phyloP scores from a whole-genome alignment of 257 asterid genomes.

The Solanum piurae region DNA sequence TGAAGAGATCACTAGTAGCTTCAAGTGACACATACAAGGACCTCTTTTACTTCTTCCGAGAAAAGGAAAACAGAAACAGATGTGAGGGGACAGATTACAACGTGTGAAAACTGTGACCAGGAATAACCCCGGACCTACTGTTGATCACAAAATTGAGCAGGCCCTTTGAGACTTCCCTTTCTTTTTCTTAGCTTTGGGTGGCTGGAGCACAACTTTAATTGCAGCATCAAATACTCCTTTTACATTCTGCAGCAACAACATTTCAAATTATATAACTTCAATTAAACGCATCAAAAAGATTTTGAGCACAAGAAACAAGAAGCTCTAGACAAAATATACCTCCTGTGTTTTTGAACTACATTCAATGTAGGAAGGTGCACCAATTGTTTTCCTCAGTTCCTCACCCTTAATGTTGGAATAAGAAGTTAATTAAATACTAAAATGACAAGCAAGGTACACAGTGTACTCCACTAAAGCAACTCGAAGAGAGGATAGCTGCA shows the following conservation, averaged over 20 bases:
- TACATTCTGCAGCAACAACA: conserved; percentile 10
- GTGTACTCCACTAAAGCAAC: not conserved
- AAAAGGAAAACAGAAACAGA: conserved; percentile 27
- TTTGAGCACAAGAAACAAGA: not conserved
- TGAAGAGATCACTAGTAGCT: conserved; percentile 34
- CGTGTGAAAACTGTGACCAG: conserved; percentile 4
- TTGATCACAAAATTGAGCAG: conserved; percentile 19
- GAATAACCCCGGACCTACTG: conserved; percentile 17
- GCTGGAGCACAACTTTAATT: conserved; percentile 25
- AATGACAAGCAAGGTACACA: not conserved
- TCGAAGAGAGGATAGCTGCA: not conserved
- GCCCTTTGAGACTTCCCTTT: conserved; percentile 15
- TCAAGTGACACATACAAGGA: conserved; percentile 18
- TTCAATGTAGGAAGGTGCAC: conserved; percentile 17
- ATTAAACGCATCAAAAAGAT: not conserved
- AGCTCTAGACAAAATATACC: not conserved
- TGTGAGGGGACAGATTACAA: not conserved
- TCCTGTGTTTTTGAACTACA: conserved; percentile 26
- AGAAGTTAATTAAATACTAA: not conserved
- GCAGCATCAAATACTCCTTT: conserved; percentile 23
- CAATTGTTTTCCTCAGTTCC: conserved; percentile 17
- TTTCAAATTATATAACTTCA: not conserved
- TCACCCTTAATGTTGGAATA: conserved; percentile 9
- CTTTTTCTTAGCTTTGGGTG: conserved; percentile 22
- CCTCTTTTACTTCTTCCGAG: conserved; percentile 37